Conservation (phyloP, 108 stramenopile genomes). For the Conticribra guillardii region DNA sequence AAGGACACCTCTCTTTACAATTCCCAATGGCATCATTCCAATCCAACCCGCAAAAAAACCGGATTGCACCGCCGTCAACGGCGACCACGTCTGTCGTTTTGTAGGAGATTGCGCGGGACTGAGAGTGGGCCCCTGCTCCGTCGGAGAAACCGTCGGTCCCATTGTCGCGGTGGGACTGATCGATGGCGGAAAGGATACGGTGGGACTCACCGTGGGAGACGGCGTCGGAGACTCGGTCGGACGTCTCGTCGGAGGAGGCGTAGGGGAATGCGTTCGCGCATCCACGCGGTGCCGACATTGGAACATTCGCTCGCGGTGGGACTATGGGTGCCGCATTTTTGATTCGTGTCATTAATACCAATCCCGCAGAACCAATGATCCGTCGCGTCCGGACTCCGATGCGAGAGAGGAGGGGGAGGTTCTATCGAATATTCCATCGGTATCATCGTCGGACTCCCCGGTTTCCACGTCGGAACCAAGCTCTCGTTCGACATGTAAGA, state of each 20-base stretch:
- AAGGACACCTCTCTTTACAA: constrained; percentile 15
- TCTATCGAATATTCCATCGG: constrained; percentile 18
- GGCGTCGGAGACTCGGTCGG: constrained; percentile 23
- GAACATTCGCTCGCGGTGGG: constrained; percentile 33
- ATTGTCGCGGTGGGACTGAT: not conserved
- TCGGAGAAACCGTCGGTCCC: not conserved
- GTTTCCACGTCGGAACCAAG: not conserved
- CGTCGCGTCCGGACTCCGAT: constrained; percentile 10
- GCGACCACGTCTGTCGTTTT: not conserved
- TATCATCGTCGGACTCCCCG: constrained; percentile 6
- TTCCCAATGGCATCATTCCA: constrained; percentile 19
- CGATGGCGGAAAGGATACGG: too few species aligned
- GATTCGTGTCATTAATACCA: constrained; percentile 29
- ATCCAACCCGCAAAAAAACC: constrained; percentile 7
- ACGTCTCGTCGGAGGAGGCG: constrained; percentile 30
- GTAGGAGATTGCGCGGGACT: not conserved
- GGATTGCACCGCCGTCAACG: not conserved
- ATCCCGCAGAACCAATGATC: constrained; percentile 52
- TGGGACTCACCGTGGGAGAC: not conserved
- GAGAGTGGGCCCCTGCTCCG: not conserved
- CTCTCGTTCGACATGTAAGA: not conserved
- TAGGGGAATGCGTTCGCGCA: constrained; percentile 28
- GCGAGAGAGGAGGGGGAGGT: constrained; percentile 5
- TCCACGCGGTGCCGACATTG: constrained; percentile 38
- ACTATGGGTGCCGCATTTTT: constrained; percentile 26